phyloP scores from a whole-genome alignment of 352 stramenopile species.

The Globisporangium cystogenes region DNA sequence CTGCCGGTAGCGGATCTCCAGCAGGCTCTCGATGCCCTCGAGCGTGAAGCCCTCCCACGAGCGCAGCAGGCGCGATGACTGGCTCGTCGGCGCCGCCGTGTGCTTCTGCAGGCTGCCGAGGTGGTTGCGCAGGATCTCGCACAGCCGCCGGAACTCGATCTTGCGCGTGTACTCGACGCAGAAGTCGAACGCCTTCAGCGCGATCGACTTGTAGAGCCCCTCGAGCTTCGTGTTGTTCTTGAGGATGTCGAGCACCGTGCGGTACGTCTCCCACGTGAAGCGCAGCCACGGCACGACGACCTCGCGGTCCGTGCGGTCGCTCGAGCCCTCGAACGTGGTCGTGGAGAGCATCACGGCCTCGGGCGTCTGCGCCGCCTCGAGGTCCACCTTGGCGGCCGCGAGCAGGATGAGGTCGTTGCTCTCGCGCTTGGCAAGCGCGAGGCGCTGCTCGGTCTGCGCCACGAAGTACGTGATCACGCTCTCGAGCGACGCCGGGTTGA shows the following conservation, averaged over 20 bases:
- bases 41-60: constrained; percentile 96
- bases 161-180: constrained; percentile 87
- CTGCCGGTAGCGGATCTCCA: constrained; percentile 97
- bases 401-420: constrained; percentile 85
- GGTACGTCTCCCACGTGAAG: constrained; percentile 98
- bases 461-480: constrained; percentile 93
- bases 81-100: constrained; percentile 54
- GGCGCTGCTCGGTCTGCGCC: constrained; percentile 83
- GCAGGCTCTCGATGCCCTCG: constrained; percentile 93
- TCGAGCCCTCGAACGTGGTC: constrained; percentile 94
- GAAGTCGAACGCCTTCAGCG: constrained; percentile 80
- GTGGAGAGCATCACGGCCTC: constrained; percentile 96
- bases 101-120: constrained; percentile 94
- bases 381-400: constrained; percentile 77
- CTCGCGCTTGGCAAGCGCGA: constrained; percentile 77
- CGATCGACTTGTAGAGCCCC: constrained; percentile 70
- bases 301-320: constrained; percentile 93
- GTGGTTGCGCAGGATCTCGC: constrained; percentile 97
- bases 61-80: constrained; percentile 83
- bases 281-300: constrained; percentile 91
- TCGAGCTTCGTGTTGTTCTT: constrained; percentile 94
- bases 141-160: constrained; percentile 96
- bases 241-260: constrained; percentile 96
- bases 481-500: constrained; percentile 95
- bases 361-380: constrained; percentile 92